Evolutionary conservation across 2,329 filamentous ascomycete species (phyloP), one percentile per base, ranked within the genome.

Genomic region (Botryotinia globosa): DNA sequence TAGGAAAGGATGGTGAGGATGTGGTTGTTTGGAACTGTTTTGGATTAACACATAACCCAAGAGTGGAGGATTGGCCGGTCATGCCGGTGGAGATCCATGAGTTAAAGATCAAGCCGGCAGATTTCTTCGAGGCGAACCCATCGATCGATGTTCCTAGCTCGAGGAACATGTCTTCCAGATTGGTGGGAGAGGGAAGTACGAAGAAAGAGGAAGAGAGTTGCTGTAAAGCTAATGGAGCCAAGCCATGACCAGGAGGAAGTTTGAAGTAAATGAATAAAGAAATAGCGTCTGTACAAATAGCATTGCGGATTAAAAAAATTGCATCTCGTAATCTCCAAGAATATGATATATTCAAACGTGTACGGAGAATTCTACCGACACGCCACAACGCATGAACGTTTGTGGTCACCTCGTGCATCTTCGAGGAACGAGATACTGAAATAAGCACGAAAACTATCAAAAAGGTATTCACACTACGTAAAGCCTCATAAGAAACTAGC

Each of bases 11-110:
- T 80, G 96, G 94, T 12, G 93, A 91, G 0, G 94, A 94, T 78
- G 90, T 94, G 76, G 94, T 97, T 3, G 87, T 97, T 10, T 98
- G 94, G 94, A 94, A 97, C 83, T 96, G 92, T 0, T 97, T 97
- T 79, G 94, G 94, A 37, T 85, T 97, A 39, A 94, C 91, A 1
- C 94, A 97, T 81, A 94, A 97, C 84, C 94, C 94, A 0, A 85
- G 92, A 0, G 93, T 94, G 0, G 94, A 97, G 79, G 94, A 97
- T 82, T 97, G 92, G 84, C 94, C 94, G 25, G 87, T 97, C 76
- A 97, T 97, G 94, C 72, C 68, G 25, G 67, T 88, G 1, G 92
- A 94, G 85, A 92, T 92, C 1, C 94, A 97, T 87, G 93, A 90
- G 1, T 84, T 97, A 77, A 85, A 81, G 74, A 77, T 87, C 67